Percentiles rank a stretch among this genome's conserved stretches.
Conservation (phyloP, 257 asterid genomes). For the Catharanthus roseus region DNA sequence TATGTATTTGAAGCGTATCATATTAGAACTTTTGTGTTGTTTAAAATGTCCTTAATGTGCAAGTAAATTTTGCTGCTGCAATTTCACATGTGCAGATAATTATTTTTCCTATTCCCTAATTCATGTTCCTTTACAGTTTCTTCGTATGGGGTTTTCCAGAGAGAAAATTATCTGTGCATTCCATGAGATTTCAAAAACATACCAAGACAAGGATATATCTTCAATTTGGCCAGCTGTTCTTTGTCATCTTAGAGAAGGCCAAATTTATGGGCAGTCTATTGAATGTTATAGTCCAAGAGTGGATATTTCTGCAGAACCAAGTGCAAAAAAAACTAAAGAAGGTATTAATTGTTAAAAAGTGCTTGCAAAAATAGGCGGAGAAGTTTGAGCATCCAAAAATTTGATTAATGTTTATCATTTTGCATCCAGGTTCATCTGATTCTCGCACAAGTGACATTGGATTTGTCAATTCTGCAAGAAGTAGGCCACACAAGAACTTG, state of each 20-base stretch:
- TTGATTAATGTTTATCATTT: slow-evolving; percentile 13
- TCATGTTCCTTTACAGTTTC: slow-evolving; percentile 35
- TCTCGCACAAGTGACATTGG: slow-evolving; percentile 27
- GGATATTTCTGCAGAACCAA: slow-evolving; percentile 19
- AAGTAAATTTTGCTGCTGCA: slow-evolving; percentile 1
- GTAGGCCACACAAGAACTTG: slow-evolving; percentile 24
- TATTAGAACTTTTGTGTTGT: neutral
- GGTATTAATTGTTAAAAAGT: slow-evolving; percentile 18
- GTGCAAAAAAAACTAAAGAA: slow-evolving; percentile 22
- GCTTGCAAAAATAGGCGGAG: slow-evolving; percentile 1
- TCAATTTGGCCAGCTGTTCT: slow-evolving; percentile 62
- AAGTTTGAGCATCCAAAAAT: slow-evolving; percentile 10
- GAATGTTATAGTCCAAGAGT: slow-evolving; percentile 23
- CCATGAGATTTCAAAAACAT: slow-evolving; percentile 45
- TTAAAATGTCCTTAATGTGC: neutral
- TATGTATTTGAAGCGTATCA: neutral
- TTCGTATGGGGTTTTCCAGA: slow-evolving; percentile 58
- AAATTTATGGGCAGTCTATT: slow-evolving; percentile 49
- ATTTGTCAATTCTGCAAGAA: slow-evolving; percentile 24
- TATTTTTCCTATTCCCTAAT: neutral
- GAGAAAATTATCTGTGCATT: slow-evolving; percentile 46
- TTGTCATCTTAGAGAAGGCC: slow-evolving; percentile 59
- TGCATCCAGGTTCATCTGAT: slow-evolving; percentile 38
- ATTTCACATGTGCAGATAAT: slow-evolving; percentile 3
- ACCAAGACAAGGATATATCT: slow-evolving; percentile 43